Base-by-base conservation (phyloP, 2,329 filamentous ascomycete species). In the Sclerotinia glacialis region DNA sequence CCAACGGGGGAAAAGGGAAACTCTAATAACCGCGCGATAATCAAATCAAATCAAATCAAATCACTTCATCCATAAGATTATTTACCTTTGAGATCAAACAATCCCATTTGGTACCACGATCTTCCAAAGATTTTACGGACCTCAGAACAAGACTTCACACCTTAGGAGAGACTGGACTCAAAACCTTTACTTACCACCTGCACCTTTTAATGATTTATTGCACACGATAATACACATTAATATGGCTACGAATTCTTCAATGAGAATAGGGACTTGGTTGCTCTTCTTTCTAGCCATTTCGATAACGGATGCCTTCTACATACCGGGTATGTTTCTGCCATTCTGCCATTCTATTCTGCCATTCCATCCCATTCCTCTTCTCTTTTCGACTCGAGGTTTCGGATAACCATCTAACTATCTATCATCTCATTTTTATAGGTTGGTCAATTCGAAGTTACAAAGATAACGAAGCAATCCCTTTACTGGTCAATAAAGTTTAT, bases 401-500 rank as follows among this genome's bases (percentile, higher is more conserved):
- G 12, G 21, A 37, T 4, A 37, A 23, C 4, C 2, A 26, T 49
- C 58, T 60, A 26, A 60, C 44, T 26, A 3, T 49, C 44, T 26
- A 3, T 49, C 16, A 16, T 60, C n/a, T 23, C 44, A 49, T 37
- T 14, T 28, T 12, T 8, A 50, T 68, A 90, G 92, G 92, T 71
- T 95, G 90, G 83, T 96, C 92, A 7, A 87, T 93, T 75, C 90
- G 88, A 75, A 92, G 86, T 74, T 96, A 96, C 77, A 83, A 83
- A 71, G 86, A 93, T 70, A 85, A 86, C 76, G 90, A 96, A 72
- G 82, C 86, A 14, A 89, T 96, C 49, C 92, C 92, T 0, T 82
- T 97, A n/a, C 87, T 94, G 66, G 90, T 95, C 71, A 96, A 96
- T 81, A 96, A 96, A 78, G 88, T 93, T 73, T 96, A 93, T 78